Evolutionary conservation across 2,329 filamentous ascomycete genomes (phyloP).

Genomic region (Alternaria arborescens): DNA sequence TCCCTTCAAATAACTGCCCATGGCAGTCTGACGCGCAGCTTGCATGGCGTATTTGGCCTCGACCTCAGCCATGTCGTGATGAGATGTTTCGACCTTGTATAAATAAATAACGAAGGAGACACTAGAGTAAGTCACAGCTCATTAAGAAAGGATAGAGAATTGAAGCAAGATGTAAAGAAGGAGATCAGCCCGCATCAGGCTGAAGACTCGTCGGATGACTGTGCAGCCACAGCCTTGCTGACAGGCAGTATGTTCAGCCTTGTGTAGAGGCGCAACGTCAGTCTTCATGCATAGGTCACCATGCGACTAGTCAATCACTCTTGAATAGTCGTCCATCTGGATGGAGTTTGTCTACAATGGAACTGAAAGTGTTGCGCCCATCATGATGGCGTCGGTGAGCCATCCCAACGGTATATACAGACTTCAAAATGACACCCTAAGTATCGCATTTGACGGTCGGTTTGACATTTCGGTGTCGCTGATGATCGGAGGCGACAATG

Average conservation of each 20-base stretch:
- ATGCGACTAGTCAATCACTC: neutral
- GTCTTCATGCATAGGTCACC: neutral
- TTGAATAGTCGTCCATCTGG: neutral
- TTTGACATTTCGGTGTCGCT: neutral
- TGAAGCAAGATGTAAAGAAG: neutral
- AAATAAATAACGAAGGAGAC: fast-evolving
- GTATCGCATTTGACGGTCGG: neutral
- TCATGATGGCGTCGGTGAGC: neutral
- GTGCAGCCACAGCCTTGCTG: neutral
- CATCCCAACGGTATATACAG: fast-evolving
- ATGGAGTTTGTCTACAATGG: neutral
- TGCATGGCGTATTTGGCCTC: too few relatives aligned
- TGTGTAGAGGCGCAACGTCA: fast-evolving
- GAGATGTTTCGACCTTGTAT: too few relatives aligned
- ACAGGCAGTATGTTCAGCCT: neutral
- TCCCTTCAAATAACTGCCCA: too few relatives aligned
- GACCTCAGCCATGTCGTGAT: fast-evolving
- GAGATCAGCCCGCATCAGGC: neutral
- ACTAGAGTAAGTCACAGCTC: fast-evolving
- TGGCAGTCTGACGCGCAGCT: too few relatives aligned
- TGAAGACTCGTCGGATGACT: neutral
- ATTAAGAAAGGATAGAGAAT: fast-evolving
- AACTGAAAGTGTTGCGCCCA: neutral
- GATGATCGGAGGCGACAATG: neutral
- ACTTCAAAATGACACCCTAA: too few relatives aligned